phyloP scores from a whole-genome alignment of 495 filamentous ascomycete genomes.

The Polyplosphaeria fusca region DNA sequence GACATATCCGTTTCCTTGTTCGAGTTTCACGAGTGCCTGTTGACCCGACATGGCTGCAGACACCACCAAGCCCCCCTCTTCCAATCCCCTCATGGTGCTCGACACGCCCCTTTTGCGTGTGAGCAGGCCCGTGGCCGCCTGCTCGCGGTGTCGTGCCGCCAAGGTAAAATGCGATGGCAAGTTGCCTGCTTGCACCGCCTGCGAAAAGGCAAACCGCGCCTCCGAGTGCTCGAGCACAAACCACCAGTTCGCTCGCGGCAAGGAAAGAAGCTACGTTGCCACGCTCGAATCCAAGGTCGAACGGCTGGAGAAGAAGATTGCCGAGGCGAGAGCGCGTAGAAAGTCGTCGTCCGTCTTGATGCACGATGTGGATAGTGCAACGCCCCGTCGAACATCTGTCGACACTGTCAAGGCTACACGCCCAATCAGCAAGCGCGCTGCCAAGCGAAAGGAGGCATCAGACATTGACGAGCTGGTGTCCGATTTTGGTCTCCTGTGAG shows the following conservation, averaged over 20 bases:
- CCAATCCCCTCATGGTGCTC: constrained; percentile 38
- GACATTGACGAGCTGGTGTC: constrained; percentile 47
- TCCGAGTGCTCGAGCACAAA: constrained; percentile 87
- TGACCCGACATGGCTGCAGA: constrained; percentile 24
- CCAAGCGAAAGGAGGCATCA: constrained; percentile 39
- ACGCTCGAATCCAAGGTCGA: constrained; percentile 86
- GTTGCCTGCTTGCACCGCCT: constrained; percentile 87
- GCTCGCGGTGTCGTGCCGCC: constrained; percentile 83
- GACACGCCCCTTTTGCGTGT: constrained; percentile 84
- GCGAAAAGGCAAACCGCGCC: constrained; percentile 76
- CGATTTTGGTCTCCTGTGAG: constrained; percentile 46
- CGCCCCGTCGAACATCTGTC: constrained; percentile 34
- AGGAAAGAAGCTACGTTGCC: constrained; percentile 92
- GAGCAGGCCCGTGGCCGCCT: constrained; percentile 86
- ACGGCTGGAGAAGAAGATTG: constrained; percentile 70
- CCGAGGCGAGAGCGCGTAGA: constrained; percentile 58
- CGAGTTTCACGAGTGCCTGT: not conserved
- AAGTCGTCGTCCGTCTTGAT: constrained; percentile 47
- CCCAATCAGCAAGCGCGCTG: constrained; percentile 32
- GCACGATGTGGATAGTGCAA: constrained; percentile 32
- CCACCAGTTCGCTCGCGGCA: constrained; percentile 89
- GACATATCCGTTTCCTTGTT: not conserved
- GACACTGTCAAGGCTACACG: constrained; percentile 30
- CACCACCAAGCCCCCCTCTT: not conserved
- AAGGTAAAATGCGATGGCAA: constrained; percentile 98